A percentile compares a stretch with the other conserved stretches of the same genome.
phyloP scores from a whole-genome alignment of 192 early-diverging fungal genomes.

The Coemansia guatemalensis region DNA sequence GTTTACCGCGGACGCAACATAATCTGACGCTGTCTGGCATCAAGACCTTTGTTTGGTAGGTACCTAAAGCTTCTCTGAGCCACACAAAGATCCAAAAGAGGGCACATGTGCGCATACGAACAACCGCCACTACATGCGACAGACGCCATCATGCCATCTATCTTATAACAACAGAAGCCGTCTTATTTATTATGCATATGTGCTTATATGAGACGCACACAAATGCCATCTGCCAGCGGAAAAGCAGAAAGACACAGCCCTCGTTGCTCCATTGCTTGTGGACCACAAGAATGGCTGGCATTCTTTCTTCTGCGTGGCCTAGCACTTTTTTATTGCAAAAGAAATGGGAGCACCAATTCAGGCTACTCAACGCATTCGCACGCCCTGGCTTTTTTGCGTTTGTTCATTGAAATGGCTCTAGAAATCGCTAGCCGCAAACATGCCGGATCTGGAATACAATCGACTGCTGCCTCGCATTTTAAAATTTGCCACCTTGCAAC shows the following conservation, averaged over 20 bases:
- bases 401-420: neutral
- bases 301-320: neutral
- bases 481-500: too few relatives aligned
- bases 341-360: constrained; percentile 3
- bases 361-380: constrained; percentile 1
- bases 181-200: constrained; percentile 12
- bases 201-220: constrained; percentile 19
- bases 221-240: neutral
- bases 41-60: too few relatives aligned
- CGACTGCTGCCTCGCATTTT: neutral
- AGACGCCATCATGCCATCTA: too few relatives aligned
- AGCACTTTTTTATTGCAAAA: too few relatives aligned
- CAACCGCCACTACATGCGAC: neutral
- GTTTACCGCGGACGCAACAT: too few relatives aligned
- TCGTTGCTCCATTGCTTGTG: neutral
- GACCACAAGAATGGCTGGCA: neutral
- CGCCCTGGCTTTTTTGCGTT: constrained; percentile 4
- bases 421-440: neutral
- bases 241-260: neutral
- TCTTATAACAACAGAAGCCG: neutral
- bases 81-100: too few relatives aligned
- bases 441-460: neutral
- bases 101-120: too few relatives aligned
- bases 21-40: too few relatives aligned
- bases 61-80: too few relatives aligned